Evolutionary conservation across 148 eudicot species (phyloP), one percentile per base, ranked within the genome.

Genomic region (Fagopyrum tataricum): DNA sequence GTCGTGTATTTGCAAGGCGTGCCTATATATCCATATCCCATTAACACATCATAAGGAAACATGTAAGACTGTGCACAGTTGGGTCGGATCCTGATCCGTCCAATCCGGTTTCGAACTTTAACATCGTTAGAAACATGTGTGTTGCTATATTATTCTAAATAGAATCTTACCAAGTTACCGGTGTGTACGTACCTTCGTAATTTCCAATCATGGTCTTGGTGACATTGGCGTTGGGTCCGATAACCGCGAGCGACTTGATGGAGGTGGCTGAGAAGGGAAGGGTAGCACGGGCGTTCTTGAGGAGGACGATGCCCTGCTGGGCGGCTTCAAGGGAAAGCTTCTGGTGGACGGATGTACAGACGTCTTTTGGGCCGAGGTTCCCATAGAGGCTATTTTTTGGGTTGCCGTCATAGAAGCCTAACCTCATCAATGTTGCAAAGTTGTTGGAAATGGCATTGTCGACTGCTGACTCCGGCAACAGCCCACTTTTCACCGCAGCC

Each of bases 141-240:
- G n/a, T n/a, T n/a, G n/a, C n/a, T n/a, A n/a, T n/a, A n/a, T n/a
- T n/a, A n/a, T n/a, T n/a, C n/a, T n/a, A n/a, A n/a, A n/a, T n/a
- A n/a, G n/a, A n/a, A n/a, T n/a, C n/a, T n/a, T n/a, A n/a, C n/a
- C n/a, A n/a, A n/a, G n/a, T n/a, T n/a, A n/a, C n/a, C n/a, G n/a
- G n/a, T n/a, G 18, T 17, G 14, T 14, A 53, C 7, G 59, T 81
- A 88, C 96, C 97, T 83, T 83, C 91, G 73, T 92, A 92, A 75
- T 87, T 92, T 31, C 93, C 97, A 52, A 92, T 76, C 93, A 92
- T 90, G 44, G 91, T 81, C 73, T 84, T 78, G 14, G 89, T 84
- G 73, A 78, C 91, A 79, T 92, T 87, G 44, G 91, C 96, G 80
- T 92, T 87, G 55, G 93, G 97, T 58, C 97, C 97, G 72, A 92